phyloP scores from a whole-genome alignment of 2,329 filamentous ascomycete genomes.

The Monosporascus sp. region DNA sequence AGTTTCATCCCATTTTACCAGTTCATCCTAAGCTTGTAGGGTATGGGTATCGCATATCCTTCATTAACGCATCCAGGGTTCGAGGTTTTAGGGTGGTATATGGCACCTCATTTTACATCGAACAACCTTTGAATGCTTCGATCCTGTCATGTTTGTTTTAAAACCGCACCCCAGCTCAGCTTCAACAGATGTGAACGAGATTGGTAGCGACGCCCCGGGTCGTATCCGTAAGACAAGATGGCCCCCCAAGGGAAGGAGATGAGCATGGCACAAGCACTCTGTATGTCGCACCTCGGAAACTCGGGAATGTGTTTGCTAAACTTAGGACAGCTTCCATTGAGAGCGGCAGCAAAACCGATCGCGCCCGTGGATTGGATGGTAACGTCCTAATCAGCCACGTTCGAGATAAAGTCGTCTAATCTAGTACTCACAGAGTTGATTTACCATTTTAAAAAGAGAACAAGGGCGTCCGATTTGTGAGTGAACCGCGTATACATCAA shows the following conservation, averaged over 20 bases:
- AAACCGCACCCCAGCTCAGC: neutral
- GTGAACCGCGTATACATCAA: constrained; percentile 1
- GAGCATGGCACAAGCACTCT: neutral
- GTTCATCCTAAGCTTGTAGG: too few species aligned
- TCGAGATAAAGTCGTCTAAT: neutral
- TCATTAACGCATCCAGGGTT: too few species aligned
- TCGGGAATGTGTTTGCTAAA: constrained; percentile 3
- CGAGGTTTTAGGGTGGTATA: too few species aligned
- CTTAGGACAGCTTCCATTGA: constrained; percentile 18
- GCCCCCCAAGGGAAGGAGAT: neutral
- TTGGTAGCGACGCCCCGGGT: too few species aligned
- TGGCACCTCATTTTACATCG: too few species aligned
- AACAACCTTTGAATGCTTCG: neutral
- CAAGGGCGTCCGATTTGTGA: constrained; percentile 20
- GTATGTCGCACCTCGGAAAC: neutral
- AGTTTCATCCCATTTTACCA: too few species aligned
- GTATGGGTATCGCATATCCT: too few species aligned
- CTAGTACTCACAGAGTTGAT: constrained; percentile 18
- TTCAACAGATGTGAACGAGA: neutral
- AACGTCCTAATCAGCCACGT: neutral
- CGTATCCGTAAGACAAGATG: neutral
- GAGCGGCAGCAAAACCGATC: constrained; percentile 17
- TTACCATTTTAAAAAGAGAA: constrained; percentile 25
- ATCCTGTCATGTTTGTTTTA: neutral
- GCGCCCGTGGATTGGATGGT: constrained; percentile 23